phyloP scores from a whole-genome alignment of 225 moss, liverwort and hornwort genomes.

The Straminergon stramineum region DNA sequence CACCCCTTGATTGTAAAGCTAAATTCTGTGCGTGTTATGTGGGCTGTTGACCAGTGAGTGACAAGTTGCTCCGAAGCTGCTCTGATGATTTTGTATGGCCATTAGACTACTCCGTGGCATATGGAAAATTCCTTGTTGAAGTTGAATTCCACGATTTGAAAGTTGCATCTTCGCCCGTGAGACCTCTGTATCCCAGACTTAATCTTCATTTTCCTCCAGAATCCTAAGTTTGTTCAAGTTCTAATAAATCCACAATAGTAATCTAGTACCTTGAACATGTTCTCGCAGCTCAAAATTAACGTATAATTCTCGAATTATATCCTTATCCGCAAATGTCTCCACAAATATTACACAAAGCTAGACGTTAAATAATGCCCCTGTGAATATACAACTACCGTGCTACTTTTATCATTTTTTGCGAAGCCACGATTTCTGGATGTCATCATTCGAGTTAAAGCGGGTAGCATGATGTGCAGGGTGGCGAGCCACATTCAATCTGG shows the following conservation, averaged over 20 bases:
- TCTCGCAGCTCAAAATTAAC: not conserved
- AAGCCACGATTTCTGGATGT: not conserved
- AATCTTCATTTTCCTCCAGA: not conserved
- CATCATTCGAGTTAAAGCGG: not conserved
- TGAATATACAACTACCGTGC: not conserved
- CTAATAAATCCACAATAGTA: not conserved
- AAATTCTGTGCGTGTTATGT: not conserved
- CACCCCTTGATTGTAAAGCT: not conserved
- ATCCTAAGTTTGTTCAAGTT: not conserved
- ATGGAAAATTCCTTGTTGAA: conserved; percentile 33
- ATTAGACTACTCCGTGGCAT: conserved; percentile 9
- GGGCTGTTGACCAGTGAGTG: conserved; percentile 22
- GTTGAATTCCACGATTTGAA: conserved; percentile 51
- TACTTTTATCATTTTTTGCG: not conserved
- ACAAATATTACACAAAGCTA: not conserved
- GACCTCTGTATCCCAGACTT: not conserved
- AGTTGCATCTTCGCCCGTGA: conserved; percentile 23
- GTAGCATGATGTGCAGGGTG: conserved; percentile 11
- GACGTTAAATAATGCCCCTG: not conserved
- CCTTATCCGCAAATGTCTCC: not conserved
- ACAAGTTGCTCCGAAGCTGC: conserved; percentile 21
- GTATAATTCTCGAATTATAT: not conserved
- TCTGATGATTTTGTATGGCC: conserved; percentile 25
- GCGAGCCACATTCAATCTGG: conserved; percentile 41
- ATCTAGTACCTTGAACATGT: not conserved